These are phyloP conservation scores for Graphium sp. DNA, from an alignment of 2,329 filamentous ascomycete species.

Conservation along the genomic window DNA sequence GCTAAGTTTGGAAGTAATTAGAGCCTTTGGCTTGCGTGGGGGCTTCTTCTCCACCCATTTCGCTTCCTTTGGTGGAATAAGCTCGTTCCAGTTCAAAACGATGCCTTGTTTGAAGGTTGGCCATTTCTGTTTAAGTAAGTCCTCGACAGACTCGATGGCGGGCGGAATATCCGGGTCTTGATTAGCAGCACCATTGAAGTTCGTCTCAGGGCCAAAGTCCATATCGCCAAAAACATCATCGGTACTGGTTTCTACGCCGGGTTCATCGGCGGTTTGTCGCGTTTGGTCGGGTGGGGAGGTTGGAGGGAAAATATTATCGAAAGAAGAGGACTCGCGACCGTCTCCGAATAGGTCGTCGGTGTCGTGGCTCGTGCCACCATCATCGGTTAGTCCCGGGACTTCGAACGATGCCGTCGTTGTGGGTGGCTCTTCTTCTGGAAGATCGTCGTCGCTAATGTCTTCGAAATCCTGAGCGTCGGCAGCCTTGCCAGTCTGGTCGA, in stretches of 20 bases:
- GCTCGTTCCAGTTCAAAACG: slow-evolving; percentile 62
- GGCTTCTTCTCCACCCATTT: slow-evolving; percentile 67
- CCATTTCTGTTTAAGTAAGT: slow-evolving; percentile 64
- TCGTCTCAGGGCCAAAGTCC: slow-evolving; percentile 23
- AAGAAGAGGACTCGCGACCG: slow-evolving; percentile 28
- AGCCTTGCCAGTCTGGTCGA: slow-evolving; percentile 63
- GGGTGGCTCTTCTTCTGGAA: slow-evolving; percentile 60
- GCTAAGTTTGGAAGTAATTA: slow-evolving; percentile 75
- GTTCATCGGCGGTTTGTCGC: slow-evolving; percentile 3
- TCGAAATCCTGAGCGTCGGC: slow-evolving; percentile 84
- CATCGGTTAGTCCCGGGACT: slow-evolving; percentile 38
- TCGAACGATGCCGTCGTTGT: slow-evolving; percentile 23
- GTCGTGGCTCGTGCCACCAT: slow-evolving; percentile 41
- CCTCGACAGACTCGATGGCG: slow-evolving; percentile 54
- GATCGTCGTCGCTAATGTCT: slow-evolving; percentile 81
- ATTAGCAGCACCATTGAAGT: slow-evolving; percentile 25
- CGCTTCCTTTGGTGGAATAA: slow-evolving; percentile 69
- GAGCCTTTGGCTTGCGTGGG: slow-evolving; percentile 59
- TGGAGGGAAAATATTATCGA: slow-evolving; percentile 21
- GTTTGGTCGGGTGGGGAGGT: slow-evolving; percentile 18
- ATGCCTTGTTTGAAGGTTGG: slow-evolving; percentile 64
- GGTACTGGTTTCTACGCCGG: slow-evolving; percentile 7
- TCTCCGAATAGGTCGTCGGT: slow-evolving; percentile 57
- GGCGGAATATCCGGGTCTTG: slow-evolving; percentile 49
- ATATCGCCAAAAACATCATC: slow-evolving; percentile 10